Evolutionary conservation across 129 eudicot genomes (phyloP).

Genomic region (Gnaphalium uliginosum): DNA sequence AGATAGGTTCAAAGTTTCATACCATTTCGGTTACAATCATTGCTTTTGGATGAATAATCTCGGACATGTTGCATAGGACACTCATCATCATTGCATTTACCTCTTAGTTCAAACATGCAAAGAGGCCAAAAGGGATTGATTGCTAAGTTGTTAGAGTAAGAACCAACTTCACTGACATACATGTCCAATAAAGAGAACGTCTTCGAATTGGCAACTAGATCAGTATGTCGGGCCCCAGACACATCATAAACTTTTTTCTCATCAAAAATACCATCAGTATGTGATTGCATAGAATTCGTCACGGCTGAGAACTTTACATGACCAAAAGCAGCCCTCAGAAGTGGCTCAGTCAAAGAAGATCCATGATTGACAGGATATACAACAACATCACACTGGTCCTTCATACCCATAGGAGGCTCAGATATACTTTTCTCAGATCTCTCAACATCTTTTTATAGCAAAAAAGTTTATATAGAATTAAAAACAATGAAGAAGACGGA

Average conservation of each 20-base stretch:
- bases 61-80: conserved; percentile 77
- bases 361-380: conserved; percentile 26
- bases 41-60: conserved; percentile 42
- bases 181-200: conserved; percentile 33
- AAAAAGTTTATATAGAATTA: conserved; percentile 4
- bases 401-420: conserved; percentile 32
- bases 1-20: conserved; percentile 12
- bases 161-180: conserved; percentile 41
- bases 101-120: conserved; percentile 80
- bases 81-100: conserved; percentile 77
- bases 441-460: conserved; percentile 30
- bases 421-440: conserved; percentile 29
- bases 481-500: conserved; percentile 9
- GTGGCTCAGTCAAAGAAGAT: conserved; percentile 33
- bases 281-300: conserved; percentile 24
- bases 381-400: conserved; percentile 26
- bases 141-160: conserved; percentile 48
- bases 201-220: conserved; percentile 21
- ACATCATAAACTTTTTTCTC: conserved; percentile 24
- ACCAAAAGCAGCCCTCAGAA: conserved; percentile 44
- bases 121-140: conserved; percentile 76
- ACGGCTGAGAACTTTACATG: conserved; percentile 34
- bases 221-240: conserved; percentile 22
- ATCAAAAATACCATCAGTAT: conserved; percentile 19
- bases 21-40: conserved; percentile 29